Conservation (phyloP, 345 rosid genomes). For the Brassica juncea region DNA sequence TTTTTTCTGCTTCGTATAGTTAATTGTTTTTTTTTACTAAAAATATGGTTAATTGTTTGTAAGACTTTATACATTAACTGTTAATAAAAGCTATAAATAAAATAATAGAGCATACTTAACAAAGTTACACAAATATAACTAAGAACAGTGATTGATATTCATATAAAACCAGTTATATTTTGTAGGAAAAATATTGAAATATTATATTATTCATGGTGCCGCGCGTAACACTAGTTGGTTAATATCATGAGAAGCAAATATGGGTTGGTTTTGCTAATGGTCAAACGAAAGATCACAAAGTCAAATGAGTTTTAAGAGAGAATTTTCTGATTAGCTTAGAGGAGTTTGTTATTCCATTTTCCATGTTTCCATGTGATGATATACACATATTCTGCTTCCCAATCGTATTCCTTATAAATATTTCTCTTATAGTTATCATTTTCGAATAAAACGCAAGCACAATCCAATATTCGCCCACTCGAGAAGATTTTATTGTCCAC, state of each 20-base stretch:
- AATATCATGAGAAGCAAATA: background rate
- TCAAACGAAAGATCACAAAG: constrained; percentile 43
- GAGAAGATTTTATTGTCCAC: constrained; percentile 23
- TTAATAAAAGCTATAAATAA: background rate
- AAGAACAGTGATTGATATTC: background rate
- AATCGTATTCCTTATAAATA: constrained; percentile 2
- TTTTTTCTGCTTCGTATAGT: no score
- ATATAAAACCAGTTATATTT: background rate
- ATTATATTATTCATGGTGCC: background rate
- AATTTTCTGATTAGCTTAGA: background rate
- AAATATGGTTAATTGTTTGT: background rate
- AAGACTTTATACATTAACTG: background rate
- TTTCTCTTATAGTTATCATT: background rate
- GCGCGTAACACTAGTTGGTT: background rate
- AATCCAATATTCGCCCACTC: constrained; percentile 25
- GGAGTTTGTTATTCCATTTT: constrained; percentile 35
- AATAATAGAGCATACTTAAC: background rate
- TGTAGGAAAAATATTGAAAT: background rate
- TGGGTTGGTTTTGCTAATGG: constrained; percentile 26
- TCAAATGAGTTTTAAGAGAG: constrained; percentile 29
- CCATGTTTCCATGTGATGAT: constrained; percentile 56
- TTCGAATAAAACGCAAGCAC: constrained; percentile 4
- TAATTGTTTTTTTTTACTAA: no score
- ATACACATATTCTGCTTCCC: constrained; percentile 24
- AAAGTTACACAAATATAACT: background rate